Evolutionary conservation across 345 rosid genomes (phyloP).

Genomic region (Xanthoceras sorbifolium): DNA sequence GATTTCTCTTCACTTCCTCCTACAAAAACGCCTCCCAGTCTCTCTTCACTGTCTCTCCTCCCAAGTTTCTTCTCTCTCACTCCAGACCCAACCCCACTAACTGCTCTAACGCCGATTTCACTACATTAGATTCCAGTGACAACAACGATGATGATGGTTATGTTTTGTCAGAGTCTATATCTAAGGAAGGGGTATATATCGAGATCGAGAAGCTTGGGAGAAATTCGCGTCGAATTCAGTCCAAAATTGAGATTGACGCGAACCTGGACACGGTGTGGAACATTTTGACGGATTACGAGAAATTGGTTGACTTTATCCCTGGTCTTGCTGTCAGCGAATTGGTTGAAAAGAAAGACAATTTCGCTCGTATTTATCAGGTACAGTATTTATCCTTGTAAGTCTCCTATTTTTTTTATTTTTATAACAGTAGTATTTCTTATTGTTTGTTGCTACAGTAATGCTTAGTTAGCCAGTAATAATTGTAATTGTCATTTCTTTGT

Average conservation of each 20-base stretch:
- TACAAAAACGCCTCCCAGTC: neutral
- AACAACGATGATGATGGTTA: conserved; percentile 28
- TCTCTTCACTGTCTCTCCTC: conserved; percentile 8
- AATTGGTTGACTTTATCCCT: conserved; percentile 73
- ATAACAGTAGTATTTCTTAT: neutral
- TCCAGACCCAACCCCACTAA: conserved; percentile 19
- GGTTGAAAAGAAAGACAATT: conserved; percentile 71
- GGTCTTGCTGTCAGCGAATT: conserved; percentile 79
- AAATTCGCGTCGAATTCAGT: conserved; percentile 69
- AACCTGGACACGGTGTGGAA: conserved; percentile 74
- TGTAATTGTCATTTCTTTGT: neutral
- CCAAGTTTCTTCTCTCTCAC: conserved; percentile 12
- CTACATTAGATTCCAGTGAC: conserved; percentile 21
- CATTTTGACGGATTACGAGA: conserved; percentile 80
- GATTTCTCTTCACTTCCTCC: conserved; percentile 18
- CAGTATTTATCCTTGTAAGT: too few relatives aligned
- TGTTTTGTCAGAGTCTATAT: conserved; percentile 30
- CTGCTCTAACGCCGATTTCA: conserved; percentile 37
- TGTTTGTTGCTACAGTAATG: neutral
- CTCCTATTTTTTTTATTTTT: neutral
- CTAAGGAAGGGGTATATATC: conserved; percentile 55
- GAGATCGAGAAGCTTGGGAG: conserved; percentile 61
- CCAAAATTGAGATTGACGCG: conserved; percentile 68
- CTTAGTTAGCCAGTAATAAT: neutral
- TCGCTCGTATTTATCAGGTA: conserved; percentile 82